phyloP scores from a whole-genome alignment of 805 yeast genomes.

The Tetrapisispora nanseiensis region DNA sequence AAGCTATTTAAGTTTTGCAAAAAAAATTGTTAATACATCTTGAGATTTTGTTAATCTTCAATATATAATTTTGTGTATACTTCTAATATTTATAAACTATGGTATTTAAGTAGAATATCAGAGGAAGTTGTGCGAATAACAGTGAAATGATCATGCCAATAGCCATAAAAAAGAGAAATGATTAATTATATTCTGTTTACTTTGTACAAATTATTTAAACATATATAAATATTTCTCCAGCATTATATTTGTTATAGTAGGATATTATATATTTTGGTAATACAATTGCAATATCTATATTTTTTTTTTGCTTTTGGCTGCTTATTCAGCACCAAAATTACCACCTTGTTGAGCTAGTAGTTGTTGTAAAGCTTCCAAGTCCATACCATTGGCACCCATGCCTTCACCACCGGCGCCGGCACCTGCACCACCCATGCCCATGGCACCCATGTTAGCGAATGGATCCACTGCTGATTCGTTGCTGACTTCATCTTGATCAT shows the following conservation, averaged over 20 bases:
- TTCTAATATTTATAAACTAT: too few species aligned
- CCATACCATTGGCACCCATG: conserved; percentile 28
- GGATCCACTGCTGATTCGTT: conserved; percentile 21
- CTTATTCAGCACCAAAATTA: conserved; percentile 1
- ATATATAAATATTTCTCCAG: too few species aligned
- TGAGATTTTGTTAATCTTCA: too few species aligned
- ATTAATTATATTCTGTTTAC: too few species aligned
- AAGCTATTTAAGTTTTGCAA: conserved; percentile 32
- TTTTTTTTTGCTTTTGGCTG: too few species aligned
- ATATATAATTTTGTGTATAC: too few species aligned
- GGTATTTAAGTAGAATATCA: too few species aligned
- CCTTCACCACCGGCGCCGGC: conserved; percentile 27
- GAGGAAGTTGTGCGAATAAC: too few species aligned
- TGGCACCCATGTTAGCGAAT: conserved; percentile 26
- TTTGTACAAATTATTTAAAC: too few species aligned
- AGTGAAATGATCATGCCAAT: too few species aligned
- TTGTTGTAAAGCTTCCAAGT: conserved; percentile 5
- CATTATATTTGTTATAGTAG: too few species aligned
- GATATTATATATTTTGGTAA: neutral
- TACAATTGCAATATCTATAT: neutral
- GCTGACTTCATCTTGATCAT: conserved; percentile 72
- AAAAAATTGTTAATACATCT: neutral
- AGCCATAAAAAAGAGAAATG: too few species aligned
- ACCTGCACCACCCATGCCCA: conserved; percentile 32
- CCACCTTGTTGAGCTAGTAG: conserved; percentile 2